Evolutionary conservation across 2,329 filamentous ascomycete species (phyloP).

Genomic region (Cryphonectria japonica): DNA sequence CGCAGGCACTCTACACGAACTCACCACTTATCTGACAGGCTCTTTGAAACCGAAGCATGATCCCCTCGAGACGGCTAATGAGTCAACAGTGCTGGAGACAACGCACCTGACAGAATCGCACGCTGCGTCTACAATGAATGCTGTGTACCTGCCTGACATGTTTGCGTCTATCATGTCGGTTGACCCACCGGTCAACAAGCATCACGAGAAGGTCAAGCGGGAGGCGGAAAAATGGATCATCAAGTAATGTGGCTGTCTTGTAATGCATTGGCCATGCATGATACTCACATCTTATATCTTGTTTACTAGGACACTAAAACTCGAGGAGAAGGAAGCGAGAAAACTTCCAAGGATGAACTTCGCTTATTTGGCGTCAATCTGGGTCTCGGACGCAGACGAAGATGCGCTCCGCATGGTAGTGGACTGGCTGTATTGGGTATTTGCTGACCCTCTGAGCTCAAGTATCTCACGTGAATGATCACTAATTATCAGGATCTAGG

Average conservation of each 20-base stretch:
- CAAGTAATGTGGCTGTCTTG: not conserved
- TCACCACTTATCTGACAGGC: not conserved
- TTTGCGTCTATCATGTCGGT: not conserved
- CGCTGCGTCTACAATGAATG: not conserved
- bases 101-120: not conserved
- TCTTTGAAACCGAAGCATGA: not conserved
- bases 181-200: not conserved
- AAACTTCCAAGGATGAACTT: not conserved
- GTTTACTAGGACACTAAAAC: not conserved
- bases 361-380: not conserved
- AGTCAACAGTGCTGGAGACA: not conserved
- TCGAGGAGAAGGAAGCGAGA: not conserved
- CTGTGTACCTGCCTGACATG: not conserved
- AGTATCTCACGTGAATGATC: not conserved
- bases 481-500: not conserved
- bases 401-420: constrained; percentile 9
- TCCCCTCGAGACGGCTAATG: not conserved
- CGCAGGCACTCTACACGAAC: not conserved
- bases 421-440: constrained; percentile 30
- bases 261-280: not conserved
- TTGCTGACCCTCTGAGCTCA: constrained; percentile 9
- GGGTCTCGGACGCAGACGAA: constrained; percentile 1
- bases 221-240: not conserved
- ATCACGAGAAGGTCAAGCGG: not conserved
- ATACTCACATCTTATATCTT: not conserved